Base-by-base conservation (phyloP, 306 rosid genomes). In the Bauhinia variegata region DNA sequence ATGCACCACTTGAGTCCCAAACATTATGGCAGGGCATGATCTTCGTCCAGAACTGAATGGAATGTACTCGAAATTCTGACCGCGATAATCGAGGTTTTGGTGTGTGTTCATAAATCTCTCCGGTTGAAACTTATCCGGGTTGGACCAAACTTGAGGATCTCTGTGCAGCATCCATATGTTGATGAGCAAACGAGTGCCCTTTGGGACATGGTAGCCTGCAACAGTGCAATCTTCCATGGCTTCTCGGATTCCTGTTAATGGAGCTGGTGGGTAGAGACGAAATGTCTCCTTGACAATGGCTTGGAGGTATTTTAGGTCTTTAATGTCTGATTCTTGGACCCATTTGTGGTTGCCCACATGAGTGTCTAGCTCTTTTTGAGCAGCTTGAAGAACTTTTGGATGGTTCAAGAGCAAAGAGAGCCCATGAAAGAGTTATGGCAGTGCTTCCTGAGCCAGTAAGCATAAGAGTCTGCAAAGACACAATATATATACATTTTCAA, bases 241-340 rank as follows among this genome's bases (percentile, higher is more conserved):
- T 5, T 81, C 85, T 17, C 85, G 67, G 0, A 81, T 57, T 58
- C 82, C 85, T 0, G 85, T 81, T 54, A 81, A 69, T 13, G 85
- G 85, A 38, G 85, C 82, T 47, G 85, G 77, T 11, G 85, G 85
- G 59, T 81, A 81, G 5, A 81, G 19, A 11, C 85, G 70, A 63
- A 81, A 71, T 11, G 85, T 81, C 67, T 81, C 85, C 59, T 77
- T 81, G 48, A 77, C 5, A 2, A 77, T 81, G 31, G 82, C 82
- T 4, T 77, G 74, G 2, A 81, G 68, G 47, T 68, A 81, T 5
- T 38, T 61, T 13, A 81, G 85, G 2, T 76, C 4, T 41, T 73
- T 68, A 0, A 77, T 64, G 71, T 81, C 68, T 1, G 59, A 68
- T 73, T 81, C 85, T 33, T 81, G 74, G 0, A 77, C 79, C 85